A percentile compares a stretch with the other conserved stretches of the same genome.
Evolutionary conservation across 1,139 yeast species (phyloP).

Genomic region (Hemisphaericaspora xylanilytica): DNA sequence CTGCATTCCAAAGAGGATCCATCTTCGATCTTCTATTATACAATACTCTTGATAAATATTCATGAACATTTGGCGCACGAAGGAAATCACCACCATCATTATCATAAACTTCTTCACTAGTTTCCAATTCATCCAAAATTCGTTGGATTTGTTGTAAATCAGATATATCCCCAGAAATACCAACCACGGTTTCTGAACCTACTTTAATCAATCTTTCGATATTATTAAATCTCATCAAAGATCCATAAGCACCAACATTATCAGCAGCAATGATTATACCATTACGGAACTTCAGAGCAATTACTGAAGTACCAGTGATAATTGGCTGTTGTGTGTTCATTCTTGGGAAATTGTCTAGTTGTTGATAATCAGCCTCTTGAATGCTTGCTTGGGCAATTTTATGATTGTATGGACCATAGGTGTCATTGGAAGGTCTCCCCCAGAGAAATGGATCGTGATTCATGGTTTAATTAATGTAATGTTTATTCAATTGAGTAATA

Average conservation of each 20-base stretch:
- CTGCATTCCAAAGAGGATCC: slow-evolving; percentile 96
- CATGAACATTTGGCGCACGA: slow-evolving; percentile 84
- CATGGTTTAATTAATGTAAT: too few species aligned
- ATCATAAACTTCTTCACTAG: slow-evolving; percentile 74
- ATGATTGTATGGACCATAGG: slow-evolving; percentile 77
- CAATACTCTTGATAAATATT: slow-evolving; percentile 79
- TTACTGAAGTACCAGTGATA: slow-evolving; percentile 94
- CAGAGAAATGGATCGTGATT: slow-evolving; percentile 92
- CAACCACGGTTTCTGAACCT: slow-evolving; percentile 85
- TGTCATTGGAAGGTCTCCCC: slow-evolving; percentile 89
- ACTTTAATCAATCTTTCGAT: slow-evolving; percentile 81
- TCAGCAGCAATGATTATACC: slow-evolving; percentile 97
- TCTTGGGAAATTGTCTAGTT: slow-evolving; percentile 50
- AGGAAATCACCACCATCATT: slow-evolving; percentile 70
- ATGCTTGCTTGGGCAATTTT: slow-evolving; percentile 59
- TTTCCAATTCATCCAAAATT: slow-evolving; percentile 71
- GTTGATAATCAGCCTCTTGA: slow-evolving; percentile 19
- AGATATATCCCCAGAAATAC: slow-evolving; percentile 91
- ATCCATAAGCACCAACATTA: slow-evolving; percentile 89
- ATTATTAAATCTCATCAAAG: slow-evolving; percentile 81
- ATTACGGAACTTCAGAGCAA: slow-evolving; percentile 83
- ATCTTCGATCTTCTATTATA: slow-evolving; percentile 87
- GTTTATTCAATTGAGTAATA: too few species aligned
- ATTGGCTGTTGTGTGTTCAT: slow-evolving; percentile 92
- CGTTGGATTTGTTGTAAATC: slow-evolving; percentile 86